These are phyloP conservation scores for Pleurotus giganteus DNA, from an alignment of 768 basidiomycete genomes.

Conservation along the genomic window DNA sequence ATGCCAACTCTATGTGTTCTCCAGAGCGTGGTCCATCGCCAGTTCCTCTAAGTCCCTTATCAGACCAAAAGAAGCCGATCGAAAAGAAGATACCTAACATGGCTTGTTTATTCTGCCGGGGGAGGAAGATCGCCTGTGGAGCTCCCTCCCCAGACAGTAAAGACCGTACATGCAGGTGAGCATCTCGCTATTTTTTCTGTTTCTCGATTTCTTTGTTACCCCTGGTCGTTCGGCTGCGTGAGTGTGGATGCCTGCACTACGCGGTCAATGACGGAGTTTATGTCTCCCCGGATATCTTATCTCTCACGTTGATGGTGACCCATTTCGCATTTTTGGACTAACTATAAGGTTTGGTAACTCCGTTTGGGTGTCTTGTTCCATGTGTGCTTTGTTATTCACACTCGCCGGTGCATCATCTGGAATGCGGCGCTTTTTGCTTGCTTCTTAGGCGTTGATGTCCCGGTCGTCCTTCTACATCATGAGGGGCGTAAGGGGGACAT, in stretches of 20 bases:
- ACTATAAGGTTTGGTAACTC: neutral
- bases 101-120: slow-evolving; percentile 65
- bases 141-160: slow-evolving; percentile 51
- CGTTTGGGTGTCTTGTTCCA: neutral
- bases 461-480: neutral
- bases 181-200: slow-evolving; percentile 16
- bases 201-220: slow-evolving; percentile 4
- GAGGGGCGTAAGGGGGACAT: slow-evolving; percentile 1
- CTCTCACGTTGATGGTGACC: neutral
- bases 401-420: neutral
- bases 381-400: neutral
- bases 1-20: neutral
- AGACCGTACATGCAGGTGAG: slow-evolving; percentile 68
- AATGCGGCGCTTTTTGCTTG: neutral
- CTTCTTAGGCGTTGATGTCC: neutral
- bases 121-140: slow-evolving; percentile 69
- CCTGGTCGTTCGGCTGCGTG: neutral
- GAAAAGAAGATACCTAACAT: slow-evolving; percentile 60
- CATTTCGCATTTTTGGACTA: neutral
- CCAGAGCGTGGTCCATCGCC: neutral
- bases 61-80: slow-evolving; percentile 26
- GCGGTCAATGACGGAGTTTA: neutral
- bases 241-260: neutral
- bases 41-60: slow-evolving; percentile 23
- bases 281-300: neutral